phyloP scores from a whole-genome alignment of 225 moss, liverwort and hornwort genomes.

The Physcomitrellopsis africana region DNA sequence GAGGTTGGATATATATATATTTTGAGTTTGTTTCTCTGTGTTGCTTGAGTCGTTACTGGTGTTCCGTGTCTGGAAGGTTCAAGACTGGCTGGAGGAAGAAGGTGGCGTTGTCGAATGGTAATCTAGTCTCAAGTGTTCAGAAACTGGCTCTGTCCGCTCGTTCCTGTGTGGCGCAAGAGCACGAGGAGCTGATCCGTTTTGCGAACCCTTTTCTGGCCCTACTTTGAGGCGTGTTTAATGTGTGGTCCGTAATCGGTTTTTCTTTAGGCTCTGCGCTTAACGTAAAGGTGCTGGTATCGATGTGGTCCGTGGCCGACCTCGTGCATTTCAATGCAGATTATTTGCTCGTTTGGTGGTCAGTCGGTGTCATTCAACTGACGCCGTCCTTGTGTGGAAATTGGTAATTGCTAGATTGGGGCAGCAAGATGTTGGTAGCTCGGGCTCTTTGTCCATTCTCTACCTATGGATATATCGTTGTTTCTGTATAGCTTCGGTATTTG shows the following conservation, averaged over 20 bases:
- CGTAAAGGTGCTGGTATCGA: not conserved
- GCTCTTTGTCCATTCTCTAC: too few relatives aligned
- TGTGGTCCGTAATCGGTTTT: not conserved
- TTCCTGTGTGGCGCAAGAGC: not conserved
- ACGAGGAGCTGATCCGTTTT: conserved; percentile 25
- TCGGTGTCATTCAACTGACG: not conserved
- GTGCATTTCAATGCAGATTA: not conserved
- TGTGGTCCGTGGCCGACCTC: conserved; percentile 19
- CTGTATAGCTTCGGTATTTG: too few relatives aligned
- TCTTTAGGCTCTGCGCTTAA: not conserved
- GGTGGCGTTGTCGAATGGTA: not conserved
- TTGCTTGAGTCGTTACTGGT: not conserved
- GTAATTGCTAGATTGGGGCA: too few relatives aligned
- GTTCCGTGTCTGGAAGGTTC: too few relatives aligned
- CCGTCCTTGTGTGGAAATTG: too few relatives aligned
- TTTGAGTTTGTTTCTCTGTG: not conserved
- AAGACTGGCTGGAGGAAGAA: too few relatives aligned
- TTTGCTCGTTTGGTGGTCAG: not conserved
- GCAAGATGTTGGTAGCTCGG: too few relatives aligned
- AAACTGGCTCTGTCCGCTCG: not conserved
- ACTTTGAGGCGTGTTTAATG: not conserved
- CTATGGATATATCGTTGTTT: too few relatives aligned
- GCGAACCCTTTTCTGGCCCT: conserved; percentile 23
- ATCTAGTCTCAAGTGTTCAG: not conserved
- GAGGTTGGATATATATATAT: conserved; percentile 31